These are phyloP conservation scores for Termitomyces sp. DNA, from an alignment of 768 basidiomycete species.

Conservation along the genomic window DNA sequence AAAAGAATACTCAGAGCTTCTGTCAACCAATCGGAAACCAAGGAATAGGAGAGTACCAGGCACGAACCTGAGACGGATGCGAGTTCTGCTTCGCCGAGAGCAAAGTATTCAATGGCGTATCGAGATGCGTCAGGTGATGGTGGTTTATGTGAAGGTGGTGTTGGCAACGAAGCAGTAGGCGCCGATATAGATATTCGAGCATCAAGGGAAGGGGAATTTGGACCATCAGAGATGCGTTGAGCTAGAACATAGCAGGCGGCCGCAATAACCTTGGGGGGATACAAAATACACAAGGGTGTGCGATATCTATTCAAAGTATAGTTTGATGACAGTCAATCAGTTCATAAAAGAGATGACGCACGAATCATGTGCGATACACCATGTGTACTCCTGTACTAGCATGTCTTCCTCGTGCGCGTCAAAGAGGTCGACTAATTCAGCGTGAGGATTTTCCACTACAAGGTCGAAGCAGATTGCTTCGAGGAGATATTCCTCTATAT, in stretches of 20 bases:
- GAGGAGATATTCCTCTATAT: constrained; percentile 72
- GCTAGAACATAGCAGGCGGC: constrained; percentile 75
- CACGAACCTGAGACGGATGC: constrained; percentile 51
- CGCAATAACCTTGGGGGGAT: constrained; percentile 64
- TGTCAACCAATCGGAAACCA: constrained; percentile 20
- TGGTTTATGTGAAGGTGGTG: constrained; percentile 74
- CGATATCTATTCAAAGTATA: constrained; percentile 49
- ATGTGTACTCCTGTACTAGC: constrained; percentile 66
- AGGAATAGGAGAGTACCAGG: constrained; percentile 4
- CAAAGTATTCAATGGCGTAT: constrained; percentile 62
- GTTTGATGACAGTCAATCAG: constrained; percentile 3
- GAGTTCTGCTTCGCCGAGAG: constrained; percentile 55
- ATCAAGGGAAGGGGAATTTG: constrained; percentile 68
- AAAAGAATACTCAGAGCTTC: constrained; percentile 62
- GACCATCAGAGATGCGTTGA: constrained; percentile 66
- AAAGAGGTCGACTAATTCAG: constrained; percentile 68
- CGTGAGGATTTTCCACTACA: constrained; percentile 71
- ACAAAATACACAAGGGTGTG: constrained; percentile 72
- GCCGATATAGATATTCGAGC: constrained; percentile 67
- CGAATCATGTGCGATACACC: constrained; percentile 89
- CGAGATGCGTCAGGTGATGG: constrained; percentile 65
- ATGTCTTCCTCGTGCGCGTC: constrained; percentile 42
- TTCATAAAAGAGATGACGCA: constrained; percentile 24
- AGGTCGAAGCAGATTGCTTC: constrained; percentile 88
- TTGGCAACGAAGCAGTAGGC: constrained; percentile 72